Percentiles rank a stretch among this genome's conserved stretches.
Conservation (phyloP, 768 basidiomycete species). For the Calocybe gangraenosa region DNA sequence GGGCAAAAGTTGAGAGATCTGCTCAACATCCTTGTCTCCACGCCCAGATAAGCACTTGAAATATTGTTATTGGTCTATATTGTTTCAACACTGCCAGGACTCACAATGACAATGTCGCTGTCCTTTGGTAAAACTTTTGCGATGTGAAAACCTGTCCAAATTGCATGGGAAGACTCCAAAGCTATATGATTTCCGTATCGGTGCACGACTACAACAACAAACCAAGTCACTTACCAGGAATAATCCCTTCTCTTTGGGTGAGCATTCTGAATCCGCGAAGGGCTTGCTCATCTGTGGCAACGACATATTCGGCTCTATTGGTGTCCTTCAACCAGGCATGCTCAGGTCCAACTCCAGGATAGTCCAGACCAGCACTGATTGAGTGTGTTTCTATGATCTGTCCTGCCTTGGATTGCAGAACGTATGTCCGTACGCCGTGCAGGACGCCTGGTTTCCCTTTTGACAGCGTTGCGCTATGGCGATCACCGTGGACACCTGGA, state of each 20-base stretch:
- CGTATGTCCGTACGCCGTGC: constrained; percentile 94
- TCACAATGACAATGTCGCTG: constrained; percentile 84
- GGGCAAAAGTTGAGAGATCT: constrained; percentile 90
- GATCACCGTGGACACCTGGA: constrained; percentile 74
- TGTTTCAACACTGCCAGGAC: constrained; percentile 25
- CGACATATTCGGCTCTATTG: constrained; percentile 88
- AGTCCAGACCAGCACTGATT: constrained; percentile 93
- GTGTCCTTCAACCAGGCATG: constrained; percentile 97
- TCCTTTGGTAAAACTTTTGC: constrained; percentile 85
- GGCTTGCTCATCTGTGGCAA: constrained; percentile 92
- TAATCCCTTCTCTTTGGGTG: constrained; percentile 95
- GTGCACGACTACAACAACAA: neutral
- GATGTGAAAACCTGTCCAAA: constrained; percentile 86
- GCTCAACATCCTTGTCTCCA: constrained; percentile 97
- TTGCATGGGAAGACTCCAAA: constrained; percentile 91
- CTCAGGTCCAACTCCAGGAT: constrained; percentile 97
- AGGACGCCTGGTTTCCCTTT: constrained; percentile 92
- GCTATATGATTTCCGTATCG: constrained; percentile 42
- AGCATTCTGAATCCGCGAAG: constrained; percentile 87
- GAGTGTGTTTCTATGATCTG: constrained; percentile 98
- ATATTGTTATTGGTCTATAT: constrained; percentile 1
- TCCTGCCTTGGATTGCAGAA: constrained; percentile 83
- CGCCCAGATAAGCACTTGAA: constrained; percentile 86
- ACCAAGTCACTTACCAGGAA: constrained; percentile 61
- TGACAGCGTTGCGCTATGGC: constrained; percentile 90